A percentile compares a stretch with the other conserved stretches of the same genome.
These are phyloP conservation scores for Taphrina populina DNA, from an alignment of 1,139 yeast genomes.

Conservation along the genomic window DNA sequence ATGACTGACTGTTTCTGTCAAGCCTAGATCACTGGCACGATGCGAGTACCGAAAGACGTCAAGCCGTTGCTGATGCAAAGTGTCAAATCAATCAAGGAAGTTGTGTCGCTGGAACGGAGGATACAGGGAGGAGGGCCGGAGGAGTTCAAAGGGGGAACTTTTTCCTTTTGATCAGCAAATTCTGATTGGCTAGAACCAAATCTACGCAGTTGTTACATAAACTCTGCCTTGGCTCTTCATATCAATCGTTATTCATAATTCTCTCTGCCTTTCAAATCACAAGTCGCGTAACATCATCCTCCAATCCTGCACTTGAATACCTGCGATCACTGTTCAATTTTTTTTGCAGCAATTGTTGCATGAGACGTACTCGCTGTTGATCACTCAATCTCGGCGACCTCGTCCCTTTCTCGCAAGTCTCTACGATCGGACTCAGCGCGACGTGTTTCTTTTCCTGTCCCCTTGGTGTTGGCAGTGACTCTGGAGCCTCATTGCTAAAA, in stretches of 20 bases:
- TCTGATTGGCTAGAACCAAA: slow-evolving; percentile 12
- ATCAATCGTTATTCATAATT: neutral
- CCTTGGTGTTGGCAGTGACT: slow-evolving; percentile 6
- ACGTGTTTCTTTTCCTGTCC: neutral
- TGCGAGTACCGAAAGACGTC: no score
- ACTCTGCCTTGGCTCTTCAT: neutral
- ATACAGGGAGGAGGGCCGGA: no score
- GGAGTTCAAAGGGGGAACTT: no score
- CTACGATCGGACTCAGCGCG: slow-evolving; percentile 2
- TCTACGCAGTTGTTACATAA: no score
- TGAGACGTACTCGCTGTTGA: slow-evolving; percentile 16
- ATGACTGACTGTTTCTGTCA: no score
- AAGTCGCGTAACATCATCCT: slow-evolving; percentile 4
- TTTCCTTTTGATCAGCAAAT: slow-evolving; percentile 12
- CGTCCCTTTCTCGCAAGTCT: slow-evolving; percentile 10
- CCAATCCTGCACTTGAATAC: slow-evolving; percentile 1
- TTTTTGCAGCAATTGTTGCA: slow-evolving; percentile 21
- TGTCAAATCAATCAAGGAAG: no score
- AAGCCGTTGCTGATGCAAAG: no score
- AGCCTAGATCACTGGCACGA: no score
- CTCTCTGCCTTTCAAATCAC: neutral
- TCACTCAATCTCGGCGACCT: slow-evolving; percentile 5
- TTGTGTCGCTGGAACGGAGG: no score
- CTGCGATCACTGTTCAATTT: slow-evolving; percentile 9
- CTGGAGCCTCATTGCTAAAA: slow-evolving; percentile 18